Percentiles rank a stretch among this genome's conserved stretches.
Evolutionary conservation across 176 grass and related monocot genomes (phyloP).

Genomic region (Guadua angustifolia): DNA sequence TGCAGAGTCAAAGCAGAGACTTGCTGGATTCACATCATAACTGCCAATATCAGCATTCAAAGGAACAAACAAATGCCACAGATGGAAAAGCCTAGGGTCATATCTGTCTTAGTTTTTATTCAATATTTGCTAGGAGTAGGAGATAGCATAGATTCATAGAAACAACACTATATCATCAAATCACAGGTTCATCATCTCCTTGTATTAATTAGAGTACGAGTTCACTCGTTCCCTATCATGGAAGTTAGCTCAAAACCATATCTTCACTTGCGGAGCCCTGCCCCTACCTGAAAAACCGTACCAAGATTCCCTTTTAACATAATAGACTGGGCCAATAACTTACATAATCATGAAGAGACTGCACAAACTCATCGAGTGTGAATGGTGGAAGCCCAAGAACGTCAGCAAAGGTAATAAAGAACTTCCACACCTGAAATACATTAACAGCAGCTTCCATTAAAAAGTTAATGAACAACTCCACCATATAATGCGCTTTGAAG

Average conservation of each 20-base stretch:
- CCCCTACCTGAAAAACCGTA: too few relatives aligned
- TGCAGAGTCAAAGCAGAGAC: conserved; percentile 20
- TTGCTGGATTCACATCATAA: neutral
- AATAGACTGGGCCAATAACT: conserved; percentile 38
- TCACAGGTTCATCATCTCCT: neutral
- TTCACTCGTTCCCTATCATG: too few relatives aligned
- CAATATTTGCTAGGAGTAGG: conserved; percentile 13
- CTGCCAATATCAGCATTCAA: neutral
- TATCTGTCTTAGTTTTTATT: neutral
- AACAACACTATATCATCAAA: conserved; percentile 25
- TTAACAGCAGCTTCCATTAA: conserved; percentile 31
- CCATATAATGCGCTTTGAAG: conserved; percentile 25
- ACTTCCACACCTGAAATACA: conserved; percentile 89
- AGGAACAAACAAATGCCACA: neutral
- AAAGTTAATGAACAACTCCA: conserved; percentile 26
- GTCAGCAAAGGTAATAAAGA: conserved; percentile 91
- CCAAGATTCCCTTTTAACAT: conserved; percentile 7
- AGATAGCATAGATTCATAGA: conserved; percentile 32
- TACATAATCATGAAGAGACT: conserved; percentile 99
- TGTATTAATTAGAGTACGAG: conserved; percentile 6
- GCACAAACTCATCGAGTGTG: conserved; percentile 93
- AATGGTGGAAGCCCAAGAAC: conserved; percentile 84
- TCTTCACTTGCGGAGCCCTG: too few relatives aligned
- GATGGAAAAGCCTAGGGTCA: conserved; percentile 9
- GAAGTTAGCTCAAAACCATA: too few relatives aligned